phyloP scores from a whole-genome alignment of 768 basidiomycete species.

The Russula lepida region DNA sequence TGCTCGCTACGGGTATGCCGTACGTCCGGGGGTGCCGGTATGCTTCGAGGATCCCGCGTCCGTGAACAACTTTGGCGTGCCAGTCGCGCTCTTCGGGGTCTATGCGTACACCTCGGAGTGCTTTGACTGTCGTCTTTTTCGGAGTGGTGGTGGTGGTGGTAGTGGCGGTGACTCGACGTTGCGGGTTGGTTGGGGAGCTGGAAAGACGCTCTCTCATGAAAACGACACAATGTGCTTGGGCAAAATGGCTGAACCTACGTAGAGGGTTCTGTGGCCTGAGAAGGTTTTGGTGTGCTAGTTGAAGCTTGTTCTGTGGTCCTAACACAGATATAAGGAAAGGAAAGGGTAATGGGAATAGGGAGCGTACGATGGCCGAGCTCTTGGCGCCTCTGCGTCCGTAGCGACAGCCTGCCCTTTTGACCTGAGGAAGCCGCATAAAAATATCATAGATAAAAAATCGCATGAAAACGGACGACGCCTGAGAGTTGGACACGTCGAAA shows the following conservation, averaged over 20 bases:
- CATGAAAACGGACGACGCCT: background rate
- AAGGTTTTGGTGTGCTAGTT: background rate
- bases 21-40: slow-evolving; percentile 53
- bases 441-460: background rate
- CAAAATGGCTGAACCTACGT: background rate
- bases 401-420: background rate
- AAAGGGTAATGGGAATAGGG: no score
- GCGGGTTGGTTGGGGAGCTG: background rate
- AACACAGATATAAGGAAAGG: background rate
- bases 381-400: background rate
- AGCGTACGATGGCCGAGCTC: background rate
- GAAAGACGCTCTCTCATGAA: background rate
- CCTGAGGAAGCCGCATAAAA: background rate
- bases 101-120: slow-evolving; percentile 8
- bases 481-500: background rate
- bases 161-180: background rate
- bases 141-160: background rate
- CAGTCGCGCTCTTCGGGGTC: slow-evolving; percentile 30
- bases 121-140: background rate
- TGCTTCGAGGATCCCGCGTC: slow-evolving; percentile 48
- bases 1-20: slow-evolving; percentile 64
- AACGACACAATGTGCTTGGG: background rate
- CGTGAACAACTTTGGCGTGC: slow-evolving; percentile 52
- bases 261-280: background rate
- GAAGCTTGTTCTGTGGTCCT: background rate